Base-by-base conservation (phyloP, 179 eudicot species). In the Beta macrorhiza region DNA sequence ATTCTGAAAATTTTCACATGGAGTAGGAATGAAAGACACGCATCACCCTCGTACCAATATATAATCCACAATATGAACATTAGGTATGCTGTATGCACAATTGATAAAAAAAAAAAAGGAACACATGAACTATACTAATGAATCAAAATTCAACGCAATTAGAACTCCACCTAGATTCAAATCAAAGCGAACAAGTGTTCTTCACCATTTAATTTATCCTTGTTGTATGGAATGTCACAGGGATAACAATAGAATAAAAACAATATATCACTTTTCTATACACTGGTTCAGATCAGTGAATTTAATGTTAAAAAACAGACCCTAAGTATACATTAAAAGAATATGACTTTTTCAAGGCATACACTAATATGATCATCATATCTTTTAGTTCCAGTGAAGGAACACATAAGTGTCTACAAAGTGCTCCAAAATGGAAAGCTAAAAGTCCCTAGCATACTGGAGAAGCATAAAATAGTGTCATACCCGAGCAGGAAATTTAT, bases 401-500 rank as follows among this genome's bases (percentile, higher is more conserved):
- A 47, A 51, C n/a, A 47, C 45, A 37, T 53, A 0, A 4, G 29
- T 42, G 45, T 22, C 20, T 52, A 47, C 62, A 73, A 25, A 56
- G 19, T 20, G 44, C 62, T 29, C 37, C 12, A 7, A 67, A 17
- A 55, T 8, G 3, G 29, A 53, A 59, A 17, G 2, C 52, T 52
- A 72, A 0, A 52, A 68, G 57, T 45, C 32, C 6, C 10, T 12
- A 22, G 4, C 76, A 22, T 6, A 37, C 37, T 55, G 32, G 6
- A 74, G n/a, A 29, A 78, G 61, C 53, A 17, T 22, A 49, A 74
- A 42, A 69, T n/a, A 79, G 22, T 11, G 62, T n/a, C 81, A 82
- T 90, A 94, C 99, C 93, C 85, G 91, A 55, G 94, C 91, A 80
- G 97, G 91, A 49, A 97, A 97, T 82, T 87, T 92, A 85, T 90